Conservation (phyloP, 73 alveolate genomes). For the Tetrahymena thermophila region DNA sequence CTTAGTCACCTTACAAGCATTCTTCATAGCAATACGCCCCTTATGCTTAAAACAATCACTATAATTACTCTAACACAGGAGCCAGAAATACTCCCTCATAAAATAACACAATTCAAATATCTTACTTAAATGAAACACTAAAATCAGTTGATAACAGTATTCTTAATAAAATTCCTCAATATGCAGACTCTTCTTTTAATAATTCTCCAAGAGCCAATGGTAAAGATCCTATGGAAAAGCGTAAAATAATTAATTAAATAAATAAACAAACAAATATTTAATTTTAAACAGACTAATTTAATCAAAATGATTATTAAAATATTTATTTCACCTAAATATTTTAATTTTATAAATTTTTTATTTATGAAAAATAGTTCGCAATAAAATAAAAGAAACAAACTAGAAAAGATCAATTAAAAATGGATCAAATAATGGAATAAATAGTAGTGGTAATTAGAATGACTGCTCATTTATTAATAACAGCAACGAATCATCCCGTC, state of each 20-base stretch:
- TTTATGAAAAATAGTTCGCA: not conserved
- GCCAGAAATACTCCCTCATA: not conserved
- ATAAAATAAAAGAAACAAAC: not conserved
- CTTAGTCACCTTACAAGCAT: not conserved
- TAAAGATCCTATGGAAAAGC: not conserved
- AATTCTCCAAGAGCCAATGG: not conserved
- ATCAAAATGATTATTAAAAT: too few species aligned
- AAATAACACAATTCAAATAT: not conserved
- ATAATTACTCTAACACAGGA: not conserved
- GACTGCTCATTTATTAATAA: not conserved
- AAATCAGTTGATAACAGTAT: not conserved
- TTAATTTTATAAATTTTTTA: too few species aligned
- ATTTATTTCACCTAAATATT: too few species aligned
- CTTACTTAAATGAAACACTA: not conserved
- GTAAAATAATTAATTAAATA: not conserved
- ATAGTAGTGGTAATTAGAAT: not conserved
- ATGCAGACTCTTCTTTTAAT: not conserved
- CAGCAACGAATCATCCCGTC: not conserved
- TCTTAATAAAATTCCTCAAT: not conserved
- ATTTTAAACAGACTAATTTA: not conserved
- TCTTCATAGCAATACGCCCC: not conserved
- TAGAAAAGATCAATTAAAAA: not conserved
- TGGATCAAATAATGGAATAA: not conserved
- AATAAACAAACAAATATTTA: too few species aligned
- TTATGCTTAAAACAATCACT: not conserved